Conservation (phyloP, 441 rosid species). For the Croton laevigatus region DNA sequence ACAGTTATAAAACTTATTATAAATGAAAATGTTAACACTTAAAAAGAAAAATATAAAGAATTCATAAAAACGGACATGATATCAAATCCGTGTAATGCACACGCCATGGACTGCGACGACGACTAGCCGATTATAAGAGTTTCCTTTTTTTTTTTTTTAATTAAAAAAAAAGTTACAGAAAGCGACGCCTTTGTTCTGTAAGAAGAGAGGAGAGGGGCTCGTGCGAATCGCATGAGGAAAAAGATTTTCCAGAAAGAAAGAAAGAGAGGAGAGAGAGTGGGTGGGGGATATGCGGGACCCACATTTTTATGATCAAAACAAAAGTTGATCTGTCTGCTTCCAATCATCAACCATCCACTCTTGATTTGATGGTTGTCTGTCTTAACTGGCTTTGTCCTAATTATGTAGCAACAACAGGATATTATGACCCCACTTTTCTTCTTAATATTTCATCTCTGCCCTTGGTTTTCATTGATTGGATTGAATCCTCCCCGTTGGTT, state of each 20-base stretch:
- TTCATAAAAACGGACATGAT: too few relatives aligned
- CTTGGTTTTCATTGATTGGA: neutral
- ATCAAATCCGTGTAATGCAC: neutral
- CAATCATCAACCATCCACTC: constrained; percentile 49
- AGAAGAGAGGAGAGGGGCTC: constrained; percentile 9
- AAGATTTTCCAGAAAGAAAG: constrained; percentile 12
- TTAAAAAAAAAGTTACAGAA: constrained; percentile 32
- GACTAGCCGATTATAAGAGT: neutral
- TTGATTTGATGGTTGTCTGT: constrained; percentile 58
- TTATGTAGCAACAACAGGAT: constrained; percentile 27
- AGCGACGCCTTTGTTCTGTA: constrained; percentile 32
- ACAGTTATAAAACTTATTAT: too few relatives aligned
- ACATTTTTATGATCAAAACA: constrained; percentile 9
- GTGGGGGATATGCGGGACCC: constrained; percentile 25
- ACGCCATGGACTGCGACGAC: neutral
- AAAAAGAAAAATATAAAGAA: too few relatives aligned
- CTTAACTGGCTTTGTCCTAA: constrained; percentile 29
- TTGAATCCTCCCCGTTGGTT: constrained; percentile 32
- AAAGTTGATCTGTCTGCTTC: constrained; percentile 52
- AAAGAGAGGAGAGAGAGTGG: neutral
- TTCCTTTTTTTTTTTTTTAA: neutral
- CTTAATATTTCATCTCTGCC: constrained; percentile 2
- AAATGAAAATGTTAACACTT: too few relatives aligned
- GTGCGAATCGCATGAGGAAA: constrained; percentile 29
- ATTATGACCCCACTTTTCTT: constrained; percentile 21